phyloP scores from a whole-genome alignment of 345 rosid species.

The Moricandia arvensis region DNA sequence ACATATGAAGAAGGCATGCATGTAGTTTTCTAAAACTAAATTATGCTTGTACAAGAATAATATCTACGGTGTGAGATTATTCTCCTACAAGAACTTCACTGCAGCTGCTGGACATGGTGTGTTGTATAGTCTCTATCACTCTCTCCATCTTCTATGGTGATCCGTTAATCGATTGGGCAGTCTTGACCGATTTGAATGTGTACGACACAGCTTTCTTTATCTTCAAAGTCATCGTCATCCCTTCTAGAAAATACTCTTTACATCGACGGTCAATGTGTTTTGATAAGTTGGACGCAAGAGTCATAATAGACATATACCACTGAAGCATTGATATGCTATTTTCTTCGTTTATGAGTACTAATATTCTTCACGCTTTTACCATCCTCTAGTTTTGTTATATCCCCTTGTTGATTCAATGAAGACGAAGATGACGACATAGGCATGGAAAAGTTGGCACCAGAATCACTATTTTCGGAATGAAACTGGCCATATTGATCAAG shows the following conservation, averaged over 20 bases:
- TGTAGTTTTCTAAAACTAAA: background rate
- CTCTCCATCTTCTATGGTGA: background rate
- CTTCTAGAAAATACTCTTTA: no score
- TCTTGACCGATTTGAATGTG: background rate
- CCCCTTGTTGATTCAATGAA: background rate
- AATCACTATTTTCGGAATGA: background rate
- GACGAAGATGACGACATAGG: conserved; percentile 25
- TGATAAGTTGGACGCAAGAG: no score
- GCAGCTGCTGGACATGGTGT: background rate
- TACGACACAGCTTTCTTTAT: background rate
- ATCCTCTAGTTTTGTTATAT: conserved; percentile 13
- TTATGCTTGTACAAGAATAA: background rate
- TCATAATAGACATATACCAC: background rate
- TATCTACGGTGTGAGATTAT: background rate
- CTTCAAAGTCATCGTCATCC: background rate
- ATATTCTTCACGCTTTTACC: conserved; percentile 2
- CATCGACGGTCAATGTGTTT: no score
- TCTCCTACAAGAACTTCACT: background rate
- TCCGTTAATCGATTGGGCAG: background rate
- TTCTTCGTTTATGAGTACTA: conserved; percentile 31
- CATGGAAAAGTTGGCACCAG: conserved; percentile 1
- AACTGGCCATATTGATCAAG: conserved; percentile 36
- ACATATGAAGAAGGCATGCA: background rate
- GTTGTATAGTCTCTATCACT: conserved; percentile 1
- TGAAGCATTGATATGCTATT: conserved; percentile 12